Evolutionary conservation across 73 alveolate species (phyloP).

Genomic region (Halteria grandinella): DNA sequence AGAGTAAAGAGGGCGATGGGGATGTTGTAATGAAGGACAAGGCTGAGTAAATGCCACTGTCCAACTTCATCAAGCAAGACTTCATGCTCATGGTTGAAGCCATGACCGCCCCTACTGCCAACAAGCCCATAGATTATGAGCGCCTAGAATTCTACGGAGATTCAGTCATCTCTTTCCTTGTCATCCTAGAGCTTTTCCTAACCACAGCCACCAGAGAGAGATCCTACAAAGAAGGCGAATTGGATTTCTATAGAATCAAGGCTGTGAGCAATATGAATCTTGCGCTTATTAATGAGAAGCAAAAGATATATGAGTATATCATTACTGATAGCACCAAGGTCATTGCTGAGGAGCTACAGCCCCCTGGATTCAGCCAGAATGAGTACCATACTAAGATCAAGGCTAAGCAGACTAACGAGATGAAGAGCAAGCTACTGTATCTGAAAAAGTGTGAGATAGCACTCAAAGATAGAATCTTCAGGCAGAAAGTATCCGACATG

Average conservation of each 20-base stretch:
- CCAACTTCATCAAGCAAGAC: no score
- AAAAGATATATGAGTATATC: constrained; percentile 21
- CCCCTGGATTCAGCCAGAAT: constrained; percentile 9
- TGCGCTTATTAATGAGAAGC: neutral
- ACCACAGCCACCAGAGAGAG: no score
- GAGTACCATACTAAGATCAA: constrained; percentile 15
- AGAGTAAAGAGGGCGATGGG: neutral
- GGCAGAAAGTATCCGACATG: no score
- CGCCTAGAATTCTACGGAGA: constrained; percentile 46
- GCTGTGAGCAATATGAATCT: constrained; percentile 32
- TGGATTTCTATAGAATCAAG: constrained; percentile 36
- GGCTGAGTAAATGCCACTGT: no score
- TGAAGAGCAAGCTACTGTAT: neutral
- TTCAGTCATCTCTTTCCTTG: constrained; percentile 25
- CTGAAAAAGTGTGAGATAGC: no score
- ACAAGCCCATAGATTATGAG: constrained; percentile 39
- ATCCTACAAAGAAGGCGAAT: constrained; percentile 19
- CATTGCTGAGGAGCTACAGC: constrained; percentile 6
- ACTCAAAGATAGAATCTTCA: no score
- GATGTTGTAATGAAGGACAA: neutral
- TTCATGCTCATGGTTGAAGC: constrained; percentile 4
- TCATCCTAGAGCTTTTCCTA: constrained; percentile 34
- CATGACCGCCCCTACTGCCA: constrained; percentile 35
- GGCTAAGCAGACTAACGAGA: constrained; percentile 25
- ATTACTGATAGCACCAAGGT: constrained; percentile 15